phyloP scores from a whole-genome alignment of 1,284 basidiomycete genomes.

The Earliella scabrosa region DNA sequence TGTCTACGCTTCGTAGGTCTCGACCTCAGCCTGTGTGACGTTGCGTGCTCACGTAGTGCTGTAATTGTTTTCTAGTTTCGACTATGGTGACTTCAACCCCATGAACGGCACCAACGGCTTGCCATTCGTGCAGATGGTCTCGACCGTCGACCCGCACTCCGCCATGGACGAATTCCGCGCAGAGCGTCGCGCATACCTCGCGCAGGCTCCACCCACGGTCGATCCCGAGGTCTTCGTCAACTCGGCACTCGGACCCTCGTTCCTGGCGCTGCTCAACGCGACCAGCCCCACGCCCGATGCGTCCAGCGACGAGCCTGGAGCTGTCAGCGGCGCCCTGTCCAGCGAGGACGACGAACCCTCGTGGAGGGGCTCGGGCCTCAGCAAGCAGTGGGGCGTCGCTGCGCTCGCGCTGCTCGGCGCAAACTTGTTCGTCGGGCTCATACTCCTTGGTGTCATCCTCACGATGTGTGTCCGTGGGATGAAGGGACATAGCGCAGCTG shows the following conservation, averaged over 20 bases:
- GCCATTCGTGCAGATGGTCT: slow-evolving; percentile 39
- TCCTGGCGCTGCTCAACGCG: background rate
- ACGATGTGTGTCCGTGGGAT: slow-evolving; percentile 17
- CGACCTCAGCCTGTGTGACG: background rate
- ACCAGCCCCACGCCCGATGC: too few relatives aligned
- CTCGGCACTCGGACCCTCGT: background rate
- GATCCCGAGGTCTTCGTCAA: slow-evolving; percentile 11
- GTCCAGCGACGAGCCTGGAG: background rate
- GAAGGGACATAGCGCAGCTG: slow-evolving; percentile 9
- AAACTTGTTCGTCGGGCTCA: slow-evolving; percentile 12
- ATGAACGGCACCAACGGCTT: slow-evolving; percentile 25
- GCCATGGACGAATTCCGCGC: slow-evolving; percentile 27
- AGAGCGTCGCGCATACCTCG: slow-evolving; percentile 24
- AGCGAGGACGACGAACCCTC: background rate
- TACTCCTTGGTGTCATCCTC: slow-evolving; percentile 1
- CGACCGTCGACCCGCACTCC: slow-evolving; percentile 24
- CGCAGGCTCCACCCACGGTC: slow-evolving; percentile 12
- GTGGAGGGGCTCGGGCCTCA: background rate
- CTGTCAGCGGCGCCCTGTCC: background rate
- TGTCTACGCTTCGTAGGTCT: slow-evolving; percentile 42
- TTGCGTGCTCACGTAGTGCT: background rate
- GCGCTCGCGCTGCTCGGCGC: slow-evolving; percentile 12
- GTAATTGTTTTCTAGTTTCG: slow-evolving; percentile 35
- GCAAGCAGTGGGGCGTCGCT: slow-evolving; percentile 1
- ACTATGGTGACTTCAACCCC: slow-evolving; percentile 43